Percentiles rank a stretch among this genome's conserved stretches.
Evolutionary conservation across 805 yeast genomes (phyloP).

Genomic region (Kodamaea nitidulidarum): DNA sequence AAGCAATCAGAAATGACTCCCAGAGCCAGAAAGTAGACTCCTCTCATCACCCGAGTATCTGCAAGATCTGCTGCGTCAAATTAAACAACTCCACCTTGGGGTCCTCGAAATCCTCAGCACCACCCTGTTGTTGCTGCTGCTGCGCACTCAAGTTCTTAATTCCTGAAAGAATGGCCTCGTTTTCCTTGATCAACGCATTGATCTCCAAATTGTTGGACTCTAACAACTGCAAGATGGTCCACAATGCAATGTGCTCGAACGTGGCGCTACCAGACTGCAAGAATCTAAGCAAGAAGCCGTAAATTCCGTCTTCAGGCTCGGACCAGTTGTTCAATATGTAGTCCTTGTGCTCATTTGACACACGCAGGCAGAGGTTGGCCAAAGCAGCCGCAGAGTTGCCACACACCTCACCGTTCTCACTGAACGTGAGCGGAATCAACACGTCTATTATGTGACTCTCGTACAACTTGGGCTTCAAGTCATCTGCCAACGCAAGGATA

Average conservation of each 20-base stretch:
- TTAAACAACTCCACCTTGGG: constrained; percentile 63
- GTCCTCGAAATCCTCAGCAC: constrained; percentile 45
- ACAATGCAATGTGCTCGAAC: constrained; percentile 94
- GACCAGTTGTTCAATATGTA: constrained; percentile 77
- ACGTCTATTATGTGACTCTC: constrained; percentile 83
- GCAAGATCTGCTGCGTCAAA: constrained; percentile 64
- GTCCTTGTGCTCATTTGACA: constrained; percentile 64
- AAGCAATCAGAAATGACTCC: neutral
- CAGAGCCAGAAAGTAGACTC: neutral
- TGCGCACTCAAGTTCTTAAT: constrained; percentile 47
- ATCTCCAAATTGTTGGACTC: constrained; percentile 77
- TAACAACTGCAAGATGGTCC: constrained; percentile 91
- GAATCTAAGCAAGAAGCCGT: constrained; percentile 77
- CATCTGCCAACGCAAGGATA: constrained; percentile 93
- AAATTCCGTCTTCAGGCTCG: constrained; percentile 77
- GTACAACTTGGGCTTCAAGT: constrained; percentile 77
- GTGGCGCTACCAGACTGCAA: constrained; percentile 83
- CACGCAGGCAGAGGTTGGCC: constrained; percentile 91
- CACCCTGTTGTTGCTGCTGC: constrained; percentile 26
- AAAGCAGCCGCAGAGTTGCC: constrained; percentile 98
- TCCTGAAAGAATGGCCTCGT: constrained; percentile 50
- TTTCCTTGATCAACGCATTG: constrained; percentile 50
- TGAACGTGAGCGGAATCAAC: constrained; percentile 83
- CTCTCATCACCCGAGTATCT: constrained; percentile 36
- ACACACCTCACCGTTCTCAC: constrained; percentile 88